These are phyloP conservation scores for Cladorrhinum sp. DNA, from an alignment of 2,329 filamentous ascomycete genomes.

Conservation along the genomic window DNA sequence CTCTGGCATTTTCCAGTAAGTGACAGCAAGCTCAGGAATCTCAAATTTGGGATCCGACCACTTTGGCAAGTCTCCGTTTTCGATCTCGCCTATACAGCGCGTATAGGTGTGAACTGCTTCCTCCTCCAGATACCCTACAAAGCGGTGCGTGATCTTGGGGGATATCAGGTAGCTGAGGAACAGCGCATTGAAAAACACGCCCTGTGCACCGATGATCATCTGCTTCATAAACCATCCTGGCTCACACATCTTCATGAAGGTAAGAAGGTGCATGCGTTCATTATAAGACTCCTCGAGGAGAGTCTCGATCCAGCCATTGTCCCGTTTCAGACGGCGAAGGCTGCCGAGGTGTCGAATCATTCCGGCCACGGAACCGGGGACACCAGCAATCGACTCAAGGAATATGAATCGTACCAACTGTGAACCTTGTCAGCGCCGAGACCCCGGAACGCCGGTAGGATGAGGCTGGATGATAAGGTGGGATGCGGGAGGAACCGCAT, in stretches of 20 bases:
- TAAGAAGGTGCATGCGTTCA: conserved; percentile 87
- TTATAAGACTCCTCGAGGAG: conserved; percentile 88
- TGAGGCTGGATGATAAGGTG: neutral
- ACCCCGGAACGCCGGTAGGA: neutral
- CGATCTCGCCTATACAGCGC: conserved; percentile 80
- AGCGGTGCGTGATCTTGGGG: conserved; percentile 85
- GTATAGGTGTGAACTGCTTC: conserved; percentile 97
- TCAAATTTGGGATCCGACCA: conserved; percentile 69
- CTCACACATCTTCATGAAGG: conserved; percentile 78
- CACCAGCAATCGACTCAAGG: conserved; percentile 89
- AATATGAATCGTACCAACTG: conserved; percentile 82
- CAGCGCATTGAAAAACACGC: conserved; percentile 93
- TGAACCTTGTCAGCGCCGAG: conserved; percentile 16
- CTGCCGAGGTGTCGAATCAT: conserved; percentile 89
- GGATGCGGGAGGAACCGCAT: neutral
- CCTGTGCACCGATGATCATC: conserved; percentile 89
- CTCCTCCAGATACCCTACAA: conserved; percentile 95
- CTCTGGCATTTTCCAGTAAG: conserved; percentile 94
- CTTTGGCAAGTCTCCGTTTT: conserved; percentile 75
- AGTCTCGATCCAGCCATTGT: conserved; percentile 96
- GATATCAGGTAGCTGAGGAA: conserved; percentile 86
- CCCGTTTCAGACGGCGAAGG: conserved; percentile 79
- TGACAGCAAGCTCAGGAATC: conserved; percentile 83
- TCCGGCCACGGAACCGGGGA: conserved; percentile 94
- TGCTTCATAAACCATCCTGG: conserved; percentile 82